Evolutionary conservation across 2,329 filamentous ascomycete species (phyloP).

Genomic region (Microdochium bolleyi): DNA sequence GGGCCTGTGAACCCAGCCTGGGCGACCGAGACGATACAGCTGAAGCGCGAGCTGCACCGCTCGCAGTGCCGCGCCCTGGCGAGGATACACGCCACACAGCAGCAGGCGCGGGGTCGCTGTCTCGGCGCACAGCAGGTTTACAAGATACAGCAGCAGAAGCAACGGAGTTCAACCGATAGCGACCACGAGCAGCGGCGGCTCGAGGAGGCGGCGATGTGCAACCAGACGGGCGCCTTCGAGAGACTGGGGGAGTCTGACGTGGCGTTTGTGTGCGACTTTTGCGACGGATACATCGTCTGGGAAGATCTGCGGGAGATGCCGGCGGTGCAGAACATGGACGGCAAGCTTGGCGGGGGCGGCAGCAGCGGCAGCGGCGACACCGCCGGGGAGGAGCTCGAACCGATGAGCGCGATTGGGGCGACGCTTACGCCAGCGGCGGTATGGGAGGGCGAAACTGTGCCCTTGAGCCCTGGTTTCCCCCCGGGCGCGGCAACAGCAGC

Average conservation of each 20-base stretch:
- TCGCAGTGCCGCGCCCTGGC: slow-evolving; percentile 49
- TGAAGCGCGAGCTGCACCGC: slow-evolving; percentile 45
- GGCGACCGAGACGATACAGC: slow-evolving; percentile 40
- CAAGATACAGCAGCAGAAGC: slow-evolving; percentile 33
- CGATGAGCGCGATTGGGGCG: neutral
- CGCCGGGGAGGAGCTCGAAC: neutral
- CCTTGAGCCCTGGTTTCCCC: neutral
- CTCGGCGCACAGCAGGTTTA: slow-evolving; percentile 49
- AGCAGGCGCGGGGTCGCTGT: slow-evolving; percentile 38
- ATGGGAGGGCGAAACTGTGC: neutral
- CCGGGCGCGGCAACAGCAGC: neutral
- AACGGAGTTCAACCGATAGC: neutral
- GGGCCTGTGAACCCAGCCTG: slow-evolving; percentile 49
- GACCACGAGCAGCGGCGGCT: slow-evolving; percentile 12
- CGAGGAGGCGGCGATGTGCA: slow-evolving; percentile 43
- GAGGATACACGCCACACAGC: slow-evolving; percentile 45
- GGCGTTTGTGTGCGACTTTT: slow-evolving; percentile 53
- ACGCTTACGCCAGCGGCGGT: neutral
- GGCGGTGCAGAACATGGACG: slow-evolving; percentile 13
- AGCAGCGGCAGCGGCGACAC: neutral
- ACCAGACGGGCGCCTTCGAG: slow-evolving; percentile 45
- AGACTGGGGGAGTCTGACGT: slow-evolving; percentile 45
- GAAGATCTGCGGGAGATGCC: slow-evolving; percentile 46
- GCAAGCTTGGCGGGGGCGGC: neutral
- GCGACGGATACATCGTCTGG: slow-evolving; percentile 53